Evolutionary conservation across 2,329 filamentous ascomycete genomes (phyloP).

Genomic region (Microsporum canis): DNA sequence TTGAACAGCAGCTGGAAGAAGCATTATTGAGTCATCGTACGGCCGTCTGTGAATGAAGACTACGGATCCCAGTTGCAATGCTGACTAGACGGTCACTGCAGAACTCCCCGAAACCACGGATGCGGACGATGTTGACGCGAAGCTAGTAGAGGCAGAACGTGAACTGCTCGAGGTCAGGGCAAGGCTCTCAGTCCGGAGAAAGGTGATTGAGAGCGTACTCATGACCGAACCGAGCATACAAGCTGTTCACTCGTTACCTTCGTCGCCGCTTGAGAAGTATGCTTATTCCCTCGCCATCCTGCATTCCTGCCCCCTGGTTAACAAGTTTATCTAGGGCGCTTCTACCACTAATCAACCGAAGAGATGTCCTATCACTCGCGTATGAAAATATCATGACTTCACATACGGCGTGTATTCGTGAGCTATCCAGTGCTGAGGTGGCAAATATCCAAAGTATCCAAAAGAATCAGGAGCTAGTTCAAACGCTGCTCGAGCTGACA

Average conservation of each 20-base stretch:
- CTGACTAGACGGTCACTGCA: background rate
- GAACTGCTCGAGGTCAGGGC: constrained; percentile 60
- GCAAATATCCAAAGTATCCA: constrained; percentile 46
- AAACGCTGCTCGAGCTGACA: constrained; percentile 52
- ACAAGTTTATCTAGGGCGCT: constrained; percentile 45
- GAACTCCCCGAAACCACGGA: background rate
- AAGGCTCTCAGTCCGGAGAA: constrained; percentile 56
- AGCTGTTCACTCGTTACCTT: constrained; percentile 58
- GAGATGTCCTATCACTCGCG: constrained; percentile 55
- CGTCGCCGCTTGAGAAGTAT: constrained; percentile 58
- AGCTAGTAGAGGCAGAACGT: constrained; percentile 46
- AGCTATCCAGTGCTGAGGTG: constrained; percentile 47
- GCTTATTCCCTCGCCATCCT: constrained; percentile 9
- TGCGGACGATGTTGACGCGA: constrained; percentile 40
- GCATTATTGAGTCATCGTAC: constrained; percentile 47
- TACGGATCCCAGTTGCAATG: background rate
- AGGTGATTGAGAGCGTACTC: constrained; percentile 56
- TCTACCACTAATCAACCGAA: constrained; percentile 52
- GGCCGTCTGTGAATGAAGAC: constrained; percentile 4
- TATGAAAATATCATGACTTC: constrained; percentile 50
- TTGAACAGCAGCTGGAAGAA: constrained; percentile 60
- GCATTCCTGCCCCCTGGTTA: background rate
- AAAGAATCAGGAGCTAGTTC: constrained; percentile 53
- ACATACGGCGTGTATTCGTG: constrained; percentile 41
- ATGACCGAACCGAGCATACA: constrained; percentile 65